Conservation (phyloP, 352 stramenopile genomes). For the Hyphochytrium catenoides region DNA sequence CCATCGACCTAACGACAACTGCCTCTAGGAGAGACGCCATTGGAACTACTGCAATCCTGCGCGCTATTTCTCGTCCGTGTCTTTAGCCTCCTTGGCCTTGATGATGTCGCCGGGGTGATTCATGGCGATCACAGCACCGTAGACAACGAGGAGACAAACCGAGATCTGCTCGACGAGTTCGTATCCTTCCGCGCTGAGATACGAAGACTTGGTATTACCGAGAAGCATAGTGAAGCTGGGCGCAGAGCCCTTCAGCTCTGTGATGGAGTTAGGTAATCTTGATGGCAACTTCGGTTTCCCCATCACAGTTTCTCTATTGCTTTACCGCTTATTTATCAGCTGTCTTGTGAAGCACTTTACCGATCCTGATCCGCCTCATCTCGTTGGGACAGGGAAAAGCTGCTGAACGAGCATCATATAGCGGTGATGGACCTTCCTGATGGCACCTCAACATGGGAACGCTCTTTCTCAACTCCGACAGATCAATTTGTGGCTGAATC, state of each 20-base stretch:
- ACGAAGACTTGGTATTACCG: conserved; percentile 22
- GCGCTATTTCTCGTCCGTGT: not conserved
- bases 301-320: too few species aligned
- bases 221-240: conserved; percentile 17
- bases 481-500: too few species aligned
- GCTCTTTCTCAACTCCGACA: too few species aligned
- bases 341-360: not conserved
- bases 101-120: conserved; percentile 3
- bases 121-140: not conserved
- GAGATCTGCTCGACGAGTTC: conserved; percentile 22
- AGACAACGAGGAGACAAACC: conserved; percentile 1
- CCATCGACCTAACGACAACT: too few species aligned
- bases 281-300: too few species aligned
- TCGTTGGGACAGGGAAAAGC: conserved; percentile 15
- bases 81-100: conserved; percentile 7
- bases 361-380: conserved; percentile 23
- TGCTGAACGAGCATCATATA: conserved; percentile 6
- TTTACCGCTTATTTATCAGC: not conserved
- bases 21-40: conserved; percentile 1
- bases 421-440: not conserved
- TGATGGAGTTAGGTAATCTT: conserved; percentile 24
- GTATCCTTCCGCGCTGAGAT: conserved; percentile 31
- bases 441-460: conserved; percentile 22
- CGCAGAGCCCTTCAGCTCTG: conserved; percentile 25
- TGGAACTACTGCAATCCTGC: not conserved